Percentiles rank a stretch among this genome's conserved stretches.
These are phyloP conservation scores for Penicillium thymicola DNA, from an alignment of 2,329 filamentous ascomycete genomes.

Conservation along the genomic window DNA sequence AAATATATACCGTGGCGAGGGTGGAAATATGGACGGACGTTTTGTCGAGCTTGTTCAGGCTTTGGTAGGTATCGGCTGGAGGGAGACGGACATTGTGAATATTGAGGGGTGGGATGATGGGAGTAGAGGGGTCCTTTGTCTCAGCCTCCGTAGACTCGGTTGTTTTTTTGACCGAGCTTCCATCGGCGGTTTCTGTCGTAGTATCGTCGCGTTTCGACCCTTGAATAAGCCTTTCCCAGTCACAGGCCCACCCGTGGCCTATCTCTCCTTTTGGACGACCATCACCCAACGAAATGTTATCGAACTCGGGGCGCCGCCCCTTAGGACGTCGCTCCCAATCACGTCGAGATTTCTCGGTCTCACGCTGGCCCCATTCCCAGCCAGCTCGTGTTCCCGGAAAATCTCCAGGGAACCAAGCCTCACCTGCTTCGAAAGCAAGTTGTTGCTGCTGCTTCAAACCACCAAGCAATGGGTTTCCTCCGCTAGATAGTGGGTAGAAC, in stretches of 20 bases:
- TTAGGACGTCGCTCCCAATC: constrained; percentile 77
- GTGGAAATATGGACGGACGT: constrained; percentile 19
- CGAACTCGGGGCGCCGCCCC: constrained; percentile 74
- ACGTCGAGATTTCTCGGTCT: constrained; percentile 57
- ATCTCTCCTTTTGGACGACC: constrained; percentile 72
- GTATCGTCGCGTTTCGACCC: constrained; percentile 18
- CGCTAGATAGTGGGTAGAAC: constrained; percentile 74
- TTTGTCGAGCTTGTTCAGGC: constrained; percentile 22
- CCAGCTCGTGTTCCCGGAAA: constrained; percentile 76
- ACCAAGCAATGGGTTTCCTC: constrained; percentile 77
- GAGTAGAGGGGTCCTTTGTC: constrained; percentile 6
- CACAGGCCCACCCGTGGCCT: constrained; percentile 76
- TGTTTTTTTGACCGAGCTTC: constrained; percentile 11
- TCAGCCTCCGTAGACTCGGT: constrained; percentile 10
- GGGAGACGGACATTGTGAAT: constrained; percentile 40
- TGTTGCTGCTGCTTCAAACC: constrained; percentile 78
- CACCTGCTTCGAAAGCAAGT: constrained; percentile 72
- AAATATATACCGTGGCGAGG: constrained; percentile 63
- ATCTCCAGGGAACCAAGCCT: constrained; percentile 84
- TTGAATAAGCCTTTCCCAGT: constrained; percentile 70
- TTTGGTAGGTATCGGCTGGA: constrained; percentile 35
- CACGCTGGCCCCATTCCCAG: constrained; percentile 68
- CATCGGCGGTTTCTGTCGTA: not conserved
- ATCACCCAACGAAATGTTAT: constrained; percentile 68
- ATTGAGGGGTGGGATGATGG: constrained; percentile 26